Base-by-base conservation (phyloP, 2,329 filamentous ascomycete genomes). In the Phialophora tarda region DNA sequence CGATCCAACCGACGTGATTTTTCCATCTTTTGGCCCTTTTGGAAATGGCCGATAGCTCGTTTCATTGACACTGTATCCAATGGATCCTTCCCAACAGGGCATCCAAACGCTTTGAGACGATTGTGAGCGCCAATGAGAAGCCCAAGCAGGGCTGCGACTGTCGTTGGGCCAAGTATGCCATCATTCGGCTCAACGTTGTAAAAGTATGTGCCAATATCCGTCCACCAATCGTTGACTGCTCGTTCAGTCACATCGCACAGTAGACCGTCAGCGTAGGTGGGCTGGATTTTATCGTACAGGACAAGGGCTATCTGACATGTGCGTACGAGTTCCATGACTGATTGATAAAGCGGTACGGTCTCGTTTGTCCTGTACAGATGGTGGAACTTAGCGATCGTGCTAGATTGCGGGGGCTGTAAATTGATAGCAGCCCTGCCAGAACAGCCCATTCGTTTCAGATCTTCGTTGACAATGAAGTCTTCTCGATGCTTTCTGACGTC, bases 221-320 rank as follows among this genome's bases (percentile, higher is more conserved):
- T 89, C 95, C 95, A 98, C 95, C 95, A 99, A 77, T 97, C 91
- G 68, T 89, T 90, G 73, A 98, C 88, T 1, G 93, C 92, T 68
- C 86, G 89, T 77, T 99, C 95, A 0, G 95, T 98, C 51, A 95
- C 84, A 79, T 99, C 95, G 77, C 95, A 99, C 2, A 99, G 85
- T 26, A 97, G 80, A 0, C 95, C 95, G 74, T 99, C 95, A 7
- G 92, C 91, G 76, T 96, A 98, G 71, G 93, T 91, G 32, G 89
- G 85, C n/a, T 91, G 89, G 5, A 98, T 82, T 76, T 93, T 92
- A 62, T 90, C 91, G 78, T 97, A 99, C 67, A 97, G 82, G 74
- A 91, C 89, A 66, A 99, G 81, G 0, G 95, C 93, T 38, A 92
- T 87, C 77, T 99, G 95, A 72, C 93, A 98, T 34, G 97, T 83